Conservation (phyloP, 176 grass and related monocot species). For the Oryza brachyantha region DNA sequence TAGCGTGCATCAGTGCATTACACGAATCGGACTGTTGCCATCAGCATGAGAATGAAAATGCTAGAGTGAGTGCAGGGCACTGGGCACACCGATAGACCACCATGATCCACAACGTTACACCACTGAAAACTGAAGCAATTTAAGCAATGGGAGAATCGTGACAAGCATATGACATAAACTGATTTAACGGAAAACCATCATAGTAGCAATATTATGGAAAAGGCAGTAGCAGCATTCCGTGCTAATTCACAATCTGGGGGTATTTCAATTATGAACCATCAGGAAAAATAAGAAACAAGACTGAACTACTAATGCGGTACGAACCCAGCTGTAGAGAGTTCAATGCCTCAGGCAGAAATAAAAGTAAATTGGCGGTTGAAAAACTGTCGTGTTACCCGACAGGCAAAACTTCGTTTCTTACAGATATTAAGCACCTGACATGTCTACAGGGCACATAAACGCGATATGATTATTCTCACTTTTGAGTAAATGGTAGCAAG, state of each 20-base stretch:
- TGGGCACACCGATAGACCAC: background rate
- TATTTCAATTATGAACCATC: slow-evolving; percentile 6
- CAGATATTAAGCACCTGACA: slow-evolving; percentile 39
- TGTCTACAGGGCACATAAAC: background rate
- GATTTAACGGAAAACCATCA: background rate
- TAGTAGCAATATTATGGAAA: slow-evolving; percentile 1
- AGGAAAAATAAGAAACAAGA: background rate
- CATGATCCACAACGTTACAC: background rate
- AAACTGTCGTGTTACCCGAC: slow-evolving; percentile 19
- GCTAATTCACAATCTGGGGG: slow-evolving; percentile 22
- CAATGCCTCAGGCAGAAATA: slow-evolving; percentile 5
- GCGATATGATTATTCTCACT: slow-evolving; percentile 31
- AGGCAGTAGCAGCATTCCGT: background rate
- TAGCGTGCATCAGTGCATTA: background rate
- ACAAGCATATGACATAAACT: no score
- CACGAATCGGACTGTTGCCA: no score
- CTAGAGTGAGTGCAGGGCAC: background rate
- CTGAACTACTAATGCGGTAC: slow-evolving; percentile 9
- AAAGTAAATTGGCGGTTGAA: slow-evolving; percentile 18
- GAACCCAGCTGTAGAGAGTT: background rate
- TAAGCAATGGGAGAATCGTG: background rate
- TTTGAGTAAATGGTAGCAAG: slow-evolving; percentile 19
- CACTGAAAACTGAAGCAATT: no score
- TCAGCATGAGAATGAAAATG: no score
- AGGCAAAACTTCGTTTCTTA: slow-evolving; percentile 23